phyloP scores from a whole-genome alignment of 148 eudicot genomes.

The Dianthus caryophyllus region DNA sequence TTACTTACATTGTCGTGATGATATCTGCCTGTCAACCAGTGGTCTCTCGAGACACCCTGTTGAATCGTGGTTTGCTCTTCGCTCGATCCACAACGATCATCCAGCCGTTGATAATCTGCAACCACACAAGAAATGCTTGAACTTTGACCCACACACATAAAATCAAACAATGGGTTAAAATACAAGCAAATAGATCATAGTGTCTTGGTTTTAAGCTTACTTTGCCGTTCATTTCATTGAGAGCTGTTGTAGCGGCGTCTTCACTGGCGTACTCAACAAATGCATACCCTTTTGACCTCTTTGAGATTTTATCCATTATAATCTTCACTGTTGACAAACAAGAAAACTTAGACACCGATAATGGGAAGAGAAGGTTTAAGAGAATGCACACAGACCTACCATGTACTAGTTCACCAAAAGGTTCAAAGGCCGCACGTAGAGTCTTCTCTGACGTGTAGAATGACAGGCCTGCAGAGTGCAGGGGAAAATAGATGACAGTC shows the following conservation, averaged over 20 bases:
- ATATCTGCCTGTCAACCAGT: neutral
- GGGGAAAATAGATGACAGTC: neutral
- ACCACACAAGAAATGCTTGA: neutral
- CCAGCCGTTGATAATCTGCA: conserved; percentile 40
- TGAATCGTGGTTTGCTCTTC: neutral
- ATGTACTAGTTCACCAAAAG: conserved; percentile 79
- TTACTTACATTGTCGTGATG: too few species aligned
- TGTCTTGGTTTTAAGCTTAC: conserved; percentile 26
- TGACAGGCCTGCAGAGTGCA: conserved; percentile 65
- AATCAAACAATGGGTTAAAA: too few species aligned
- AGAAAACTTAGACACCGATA: neutral
- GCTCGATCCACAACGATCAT: conserved; percentile 15
- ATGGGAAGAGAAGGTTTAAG: neutral
- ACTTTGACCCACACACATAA: too few species aligned
- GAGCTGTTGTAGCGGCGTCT: conserved; percentile 73
- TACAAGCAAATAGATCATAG: too few species aligned
- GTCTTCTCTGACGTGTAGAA: conserved; percentile 97
- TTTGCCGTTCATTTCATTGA: conserved; percentile 92
- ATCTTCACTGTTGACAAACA: conserved; percentile 50
- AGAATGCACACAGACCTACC: conserved; percentile 31
- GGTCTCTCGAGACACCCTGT: neutral
- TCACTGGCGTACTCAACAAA: conserved; percentile 72
- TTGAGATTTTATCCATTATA: conserved; percentile 95
- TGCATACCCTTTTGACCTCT: conserved; percentile 90
- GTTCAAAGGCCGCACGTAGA: conserved; percentile 77